These are phyloP conservation scores for Suillus decipiens DNA, from an alignment of 768 basidiomycete genomes.

Conservation along the genomic window DNA sequence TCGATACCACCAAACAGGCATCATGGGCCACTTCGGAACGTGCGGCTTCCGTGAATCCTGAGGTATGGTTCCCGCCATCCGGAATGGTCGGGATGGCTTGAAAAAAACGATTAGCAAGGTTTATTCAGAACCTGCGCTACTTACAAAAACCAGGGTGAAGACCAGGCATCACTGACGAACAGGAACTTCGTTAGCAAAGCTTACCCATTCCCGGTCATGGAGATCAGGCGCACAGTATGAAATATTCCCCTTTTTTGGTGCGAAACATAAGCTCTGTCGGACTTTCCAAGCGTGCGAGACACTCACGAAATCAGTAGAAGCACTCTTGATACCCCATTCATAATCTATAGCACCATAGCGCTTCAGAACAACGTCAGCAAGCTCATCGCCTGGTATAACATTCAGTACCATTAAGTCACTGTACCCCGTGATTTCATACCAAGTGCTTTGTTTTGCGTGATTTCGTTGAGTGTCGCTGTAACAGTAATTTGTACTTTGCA, in stretches of 20 bases:
- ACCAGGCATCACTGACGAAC: conserved; percentile 43
- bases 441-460: conserved; percentile 65
- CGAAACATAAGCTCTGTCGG: not conserved
- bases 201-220: not conserved
- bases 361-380: conserved; percentile 54
- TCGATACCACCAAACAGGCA: conserved; percentile 60
- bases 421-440: conserved; percentile 32
- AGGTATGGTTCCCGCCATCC: conserved; percentile 75
- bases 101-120: not conserved
- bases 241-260: conserved; percentile 41
- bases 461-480: conserved; percentile 42
- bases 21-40: conserved; percentile 57
- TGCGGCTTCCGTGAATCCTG: conserved; percentile 58
- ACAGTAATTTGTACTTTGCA: conserved; percentile 49
- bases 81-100: conserved; percentile 67
- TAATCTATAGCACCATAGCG: conserved; percentile 60
- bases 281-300: not conserved
- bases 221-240: conserved; percentile 52
- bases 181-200: conserved; percentile 12
- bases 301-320: conserved; percentile 78
- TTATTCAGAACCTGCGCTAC: conserved; percentile 7
- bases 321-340: conserved; percentile 61
- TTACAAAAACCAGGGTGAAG: conserved; percentile 60
- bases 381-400: conserved; percentile 52
- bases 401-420: not conserved